These are phyloP conservation scores for Penicillium waksmanii DNA, from an alignment of 495 filamentous ascomycete genomes.

Conservation along the genomic window DNA sequence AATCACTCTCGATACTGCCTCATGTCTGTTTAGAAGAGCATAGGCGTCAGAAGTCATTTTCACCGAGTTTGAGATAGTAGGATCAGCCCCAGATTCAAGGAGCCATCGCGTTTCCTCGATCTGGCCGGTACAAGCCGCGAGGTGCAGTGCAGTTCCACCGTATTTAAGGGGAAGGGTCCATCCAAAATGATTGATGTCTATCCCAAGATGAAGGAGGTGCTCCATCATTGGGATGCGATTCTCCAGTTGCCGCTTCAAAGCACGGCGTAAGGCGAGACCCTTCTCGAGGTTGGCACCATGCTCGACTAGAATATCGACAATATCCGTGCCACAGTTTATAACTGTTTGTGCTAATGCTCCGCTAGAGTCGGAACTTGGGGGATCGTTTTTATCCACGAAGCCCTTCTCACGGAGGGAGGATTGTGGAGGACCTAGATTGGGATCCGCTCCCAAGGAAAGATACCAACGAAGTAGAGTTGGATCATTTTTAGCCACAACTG, in stretches of 20 bases:
- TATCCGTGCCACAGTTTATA: background rate
- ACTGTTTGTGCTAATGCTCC: background rate
- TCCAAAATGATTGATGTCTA: background rate
- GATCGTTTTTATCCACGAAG: background rate
- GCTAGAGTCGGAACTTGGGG: background rate
- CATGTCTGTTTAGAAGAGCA: no score
- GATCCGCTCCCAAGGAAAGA: no score
- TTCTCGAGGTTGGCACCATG: background rate
- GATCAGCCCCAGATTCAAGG: background rate
- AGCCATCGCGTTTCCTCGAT: background rate
- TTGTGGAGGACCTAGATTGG: no score
- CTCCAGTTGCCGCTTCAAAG: background rate
- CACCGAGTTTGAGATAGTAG: background rate
- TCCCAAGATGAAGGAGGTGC: background rate
- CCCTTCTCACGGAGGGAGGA: no score
- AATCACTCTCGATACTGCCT: no score
- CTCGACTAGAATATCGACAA: background rate
- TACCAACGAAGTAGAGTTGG: no score
- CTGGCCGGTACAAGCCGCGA: background rate
- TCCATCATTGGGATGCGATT: background rate
- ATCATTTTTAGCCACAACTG: no score
- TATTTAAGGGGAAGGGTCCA: background rate
- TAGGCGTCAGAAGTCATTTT: background rate
- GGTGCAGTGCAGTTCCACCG: background rate
- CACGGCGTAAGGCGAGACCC: background rate